Evolutionary conservation across 108 stramenopile genomes (phyloP).

Genomic region (Aurantiochytrium sp.): DNA sequence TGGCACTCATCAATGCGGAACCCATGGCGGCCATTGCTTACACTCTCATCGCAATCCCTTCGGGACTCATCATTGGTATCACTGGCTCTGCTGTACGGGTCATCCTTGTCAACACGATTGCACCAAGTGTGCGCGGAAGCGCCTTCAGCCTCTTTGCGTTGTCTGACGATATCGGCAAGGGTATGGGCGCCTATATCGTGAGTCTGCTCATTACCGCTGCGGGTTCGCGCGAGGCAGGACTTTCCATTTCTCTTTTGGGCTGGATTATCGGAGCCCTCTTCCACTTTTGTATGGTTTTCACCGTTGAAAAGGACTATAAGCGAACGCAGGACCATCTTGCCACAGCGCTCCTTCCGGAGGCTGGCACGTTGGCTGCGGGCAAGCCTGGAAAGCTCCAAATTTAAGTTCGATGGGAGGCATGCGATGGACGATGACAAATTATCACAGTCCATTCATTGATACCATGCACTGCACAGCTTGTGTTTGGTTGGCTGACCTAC

Average conservation of each 20-base stretch:
- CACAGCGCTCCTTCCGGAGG: too few relatives aligned
- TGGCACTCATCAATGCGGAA: background rate
- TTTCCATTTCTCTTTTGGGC: background rate
- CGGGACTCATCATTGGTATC: background rate
- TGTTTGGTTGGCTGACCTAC: too few relatives aligned
- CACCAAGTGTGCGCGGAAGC: background rate
- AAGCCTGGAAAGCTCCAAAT: too few relatives aligned
- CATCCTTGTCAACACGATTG: background rate
- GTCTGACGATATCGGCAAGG: background rate
- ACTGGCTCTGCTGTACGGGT: background rate
- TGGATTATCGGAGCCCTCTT: background rate
- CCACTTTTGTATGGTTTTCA: background rate
- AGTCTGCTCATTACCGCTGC: background rate
- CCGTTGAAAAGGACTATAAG: background rate
- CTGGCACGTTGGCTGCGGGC: too few relatives aligned
- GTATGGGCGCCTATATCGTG: background rate
- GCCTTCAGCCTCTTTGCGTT: background rate
- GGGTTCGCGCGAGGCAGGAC: background rate
- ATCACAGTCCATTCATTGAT: too few relatives aligned
- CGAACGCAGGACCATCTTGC: too few relatives aligned
- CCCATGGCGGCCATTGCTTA: background rate
- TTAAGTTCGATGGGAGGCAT: too few relatives aligned
- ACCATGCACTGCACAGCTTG: too few relatives aligned
- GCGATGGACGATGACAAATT: too few relatives aligned
- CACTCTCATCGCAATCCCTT: background rate